phyloP scores from a whole-genome alignment of 805 yeast species.

The Cyberlindnera maclurae region DNA sequence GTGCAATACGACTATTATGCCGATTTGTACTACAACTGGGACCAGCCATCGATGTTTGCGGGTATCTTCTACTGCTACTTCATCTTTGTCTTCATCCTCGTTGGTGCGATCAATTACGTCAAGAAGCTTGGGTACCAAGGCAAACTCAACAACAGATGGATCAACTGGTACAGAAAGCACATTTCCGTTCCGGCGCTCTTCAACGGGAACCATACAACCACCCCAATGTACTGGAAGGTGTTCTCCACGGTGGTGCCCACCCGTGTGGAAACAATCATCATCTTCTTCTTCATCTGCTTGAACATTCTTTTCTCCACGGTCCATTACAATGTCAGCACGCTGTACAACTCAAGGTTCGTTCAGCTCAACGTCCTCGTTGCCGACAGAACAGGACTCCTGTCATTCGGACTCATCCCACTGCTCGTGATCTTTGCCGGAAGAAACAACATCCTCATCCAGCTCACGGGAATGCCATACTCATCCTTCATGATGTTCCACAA shows the following conservation, averaged over 20 bases:
- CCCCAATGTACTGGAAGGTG: background rate
- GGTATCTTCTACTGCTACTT: constrained; percentile 33
- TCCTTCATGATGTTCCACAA: constrained; percentile 62
- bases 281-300: constrained; percentile 27
- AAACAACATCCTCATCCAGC: constrained; percentile 52
- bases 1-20: constrained; percentile 3
- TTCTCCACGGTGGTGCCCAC: constrained; percentile 19
- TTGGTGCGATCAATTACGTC: constrained; percentile 27
- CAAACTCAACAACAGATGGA: constrained; percentile 7
- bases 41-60: constrained; percentile 16
- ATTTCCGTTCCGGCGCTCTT: constrained; percentile 20
- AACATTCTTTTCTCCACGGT: constrained; percentile 11
- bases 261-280: constrained; percentile 24
- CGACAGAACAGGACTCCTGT: constrained; percentile 19
- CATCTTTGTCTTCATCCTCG: constrained; percentile 31
- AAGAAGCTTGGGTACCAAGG: constrained; percentile 18
- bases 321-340: constrained; percentile 7
- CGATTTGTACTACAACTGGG: constrained; percentile 14
- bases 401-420: constrained; percentile 40
- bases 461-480: constrained; percentile 59
- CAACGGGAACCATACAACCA: constrained; percentile 12
- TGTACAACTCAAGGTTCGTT: background rate
- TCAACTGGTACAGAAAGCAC: constrained; percentile 15
- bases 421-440: constrained; percentile 61
- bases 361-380: constrained; percentile 7